Evolutionary conservation across 108 stramenopile genomes (phyloP), one percentile per base, ranked within the genome.

Genomic region (Mayamaea pseudoterrestris): DNA sequence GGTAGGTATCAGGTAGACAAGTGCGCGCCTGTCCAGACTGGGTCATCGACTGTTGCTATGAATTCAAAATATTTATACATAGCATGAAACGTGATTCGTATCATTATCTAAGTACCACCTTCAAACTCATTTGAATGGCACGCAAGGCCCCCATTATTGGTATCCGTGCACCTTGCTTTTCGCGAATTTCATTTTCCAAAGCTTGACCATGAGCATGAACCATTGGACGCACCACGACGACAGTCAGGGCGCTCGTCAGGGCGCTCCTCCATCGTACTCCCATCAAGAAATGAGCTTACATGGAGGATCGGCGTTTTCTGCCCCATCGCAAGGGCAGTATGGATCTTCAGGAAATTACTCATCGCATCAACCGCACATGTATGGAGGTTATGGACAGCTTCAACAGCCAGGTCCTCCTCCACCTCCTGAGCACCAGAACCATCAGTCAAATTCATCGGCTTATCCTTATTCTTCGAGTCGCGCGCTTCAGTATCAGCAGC

Each of bases 331-430:
- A 39, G 12, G 32, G 9, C 32, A 12, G 32, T 39, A 39, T 14
- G 37, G 20, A 5, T 39, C 32, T 34, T 34, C 8, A 8, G 37
- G 18, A 20, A 20, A 14, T 18, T 18, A 39, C 16, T 3, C 37
- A 6, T 39, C 37, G 3, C 37, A 39, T 39, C 37, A 34, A 34
- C 32, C 32, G 37, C 37, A 18, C 37, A 6, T 3, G 18, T 20
- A 39, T 18, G 16, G 37, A 39, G 37, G 8, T 5, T 20, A 39
- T 39, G 4, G 18, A 39, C 16, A 6, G 5, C 37, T 8, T 3
- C 25, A 27, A 29, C 46, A 27, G 12, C 46, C 22, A 13, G n/a
- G 11, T 27, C 27, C 27, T 26, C 46, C 46, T 47, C 26, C 46
- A 1, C 46, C 46, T 14, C 27, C 46, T 18, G 46, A 47, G 18